Conservation (phyloP, 2,329 filamentous ascomycete genomes). For the Mollisiaceae sp. region DNA sequence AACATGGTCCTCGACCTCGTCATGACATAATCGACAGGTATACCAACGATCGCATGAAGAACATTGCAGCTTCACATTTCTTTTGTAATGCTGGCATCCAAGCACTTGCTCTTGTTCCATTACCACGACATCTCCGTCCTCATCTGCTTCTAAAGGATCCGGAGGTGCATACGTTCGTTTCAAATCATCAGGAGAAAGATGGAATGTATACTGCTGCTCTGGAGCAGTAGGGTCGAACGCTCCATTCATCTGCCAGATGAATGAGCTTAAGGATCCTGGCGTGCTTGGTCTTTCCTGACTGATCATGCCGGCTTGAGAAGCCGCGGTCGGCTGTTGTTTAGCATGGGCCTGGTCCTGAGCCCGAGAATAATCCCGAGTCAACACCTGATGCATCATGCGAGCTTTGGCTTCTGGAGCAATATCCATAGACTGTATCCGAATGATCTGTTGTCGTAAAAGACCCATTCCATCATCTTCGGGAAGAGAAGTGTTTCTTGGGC, state of each 20-base stretch:
- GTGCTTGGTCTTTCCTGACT: constrained; percentile 49
- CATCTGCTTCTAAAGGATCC: constrained; percentile 55
- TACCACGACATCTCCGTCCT: constrained; percentile 45
- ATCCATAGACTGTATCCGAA: constrained; percentile 67
- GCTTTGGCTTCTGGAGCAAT: constrained; percentile 70
- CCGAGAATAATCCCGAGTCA: constrained; percentile 70
- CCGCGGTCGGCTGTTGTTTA: constrained; percentile 35
- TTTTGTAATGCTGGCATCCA: constrained; percentile 90
- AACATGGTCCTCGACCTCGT: constrained; percentile 77
- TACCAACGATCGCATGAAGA: constrained; percentile 91
- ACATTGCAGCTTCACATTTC: constrained; percentile 96
- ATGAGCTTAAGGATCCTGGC: constrained; percentile 55
- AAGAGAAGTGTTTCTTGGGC: constrained; percentile 36
- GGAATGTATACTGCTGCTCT: constrained; percentile 47
- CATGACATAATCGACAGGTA: constrained; percentile 93
- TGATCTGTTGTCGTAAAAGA: constrained; percentile 68
- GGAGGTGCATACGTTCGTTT: constrained; percentile 69
- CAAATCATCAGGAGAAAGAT: constrained; percentile 64
- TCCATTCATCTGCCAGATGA: constrained; percentile 61
- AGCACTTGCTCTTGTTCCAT: constrained; percentile 52
- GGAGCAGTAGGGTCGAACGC: constrained; percentile 29
- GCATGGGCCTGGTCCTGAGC: constrained; percentile 44
- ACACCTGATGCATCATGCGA: constrained; percentile 69
- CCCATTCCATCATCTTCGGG: constrained; percentile 84
- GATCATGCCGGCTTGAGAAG: constrained; percentile 38